Percentiles rank a stretch among this genome's conserved stretches.
phyloP scores from a whole-genome alignment of 2,329 filamentous ascomycete species.

The Trichoderma atroviride region DNA sequence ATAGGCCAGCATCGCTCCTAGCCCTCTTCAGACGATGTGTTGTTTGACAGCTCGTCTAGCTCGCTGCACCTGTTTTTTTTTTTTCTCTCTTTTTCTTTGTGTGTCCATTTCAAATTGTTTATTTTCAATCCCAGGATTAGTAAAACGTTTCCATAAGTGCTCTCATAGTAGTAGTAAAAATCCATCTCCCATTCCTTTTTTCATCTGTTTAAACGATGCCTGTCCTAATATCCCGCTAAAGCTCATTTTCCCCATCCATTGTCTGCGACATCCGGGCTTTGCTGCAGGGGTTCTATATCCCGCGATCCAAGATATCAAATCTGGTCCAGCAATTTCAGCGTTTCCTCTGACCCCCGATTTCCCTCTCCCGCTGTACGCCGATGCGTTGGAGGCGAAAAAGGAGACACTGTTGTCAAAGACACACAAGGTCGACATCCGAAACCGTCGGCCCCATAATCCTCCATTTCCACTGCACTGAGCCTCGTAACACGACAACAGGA shows the following conservation, averaged over 20 bases:
- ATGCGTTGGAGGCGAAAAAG: slow-evolving; percentile 21
- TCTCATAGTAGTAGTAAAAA: slow-evolving; percentile 21
- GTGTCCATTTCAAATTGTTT: slow-evolving; percentile 6
- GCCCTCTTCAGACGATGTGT: not conserved
- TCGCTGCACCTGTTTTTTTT: slow-evolving; percentile 6
- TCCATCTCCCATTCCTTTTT: slow-evolving; percentile 26
- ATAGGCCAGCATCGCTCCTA: not conserved
- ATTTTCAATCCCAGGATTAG: slow-evolving; percentile 16
- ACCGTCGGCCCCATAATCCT: slow-evolving; percentile 32
- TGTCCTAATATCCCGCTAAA: slow-evolving; percentile 25
- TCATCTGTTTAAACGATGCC: slow-evolving; percentile 27
- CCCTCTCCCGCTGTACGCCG: slow-evolving; percentile 22
- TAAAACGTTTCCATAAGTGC: slow-evolving; percentile 10
- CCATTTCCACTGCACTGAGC: slow-evolving; percentile 35
- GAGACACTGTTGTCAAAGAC: slow-evolving; percentile 25
- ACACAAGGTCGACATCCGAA: slow-evolving; percentile 28
- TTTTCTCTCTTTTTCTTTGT: not conserved
- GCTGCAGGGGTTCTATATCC: slow-evolving; percentile 28
- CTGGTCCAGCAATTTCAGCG: slow-evolving; percentile 23
- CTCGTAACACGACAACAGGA: slow-evolving; percentile 39
- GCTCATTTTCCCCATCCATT: slow-evolving; percentile 25
- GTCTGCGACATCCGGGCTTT: slow-evolving; percentile 25
- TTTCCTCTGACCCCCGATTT: slow-evolving; percentile 6
- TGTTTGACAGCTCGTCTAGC: not conserved
- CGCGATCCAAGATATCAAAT: slow-evolving; percentile 27